phyloP scores from a whole-genome alignment of 495 filamentous ascomycete species.

The Oidiodendron maius region DNA sequence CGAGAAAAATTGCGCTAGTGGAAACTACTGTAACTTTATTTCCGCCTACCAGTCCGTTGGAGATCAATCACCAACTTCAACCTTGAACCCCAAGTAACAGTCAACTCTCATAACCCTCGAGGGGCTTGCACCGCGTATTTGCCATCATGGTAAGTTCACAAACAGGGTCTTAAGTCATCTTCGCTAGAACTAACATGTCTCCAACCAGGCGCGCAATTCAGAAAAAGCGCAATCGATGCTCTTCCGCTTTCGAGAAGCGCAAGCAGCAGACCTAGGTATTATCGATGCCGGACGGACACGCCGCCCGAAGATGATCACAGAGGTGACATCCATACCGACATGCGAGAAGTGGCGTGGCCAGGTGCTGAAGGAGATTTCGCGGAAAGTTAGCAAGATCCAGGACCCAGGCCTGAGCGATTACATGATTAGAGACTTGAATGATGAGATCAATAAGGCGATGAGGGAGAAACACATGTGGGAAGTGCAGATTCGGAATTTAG shows the following conservation, averaged over 20 bases:
- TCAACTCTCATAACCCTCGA: neutral
- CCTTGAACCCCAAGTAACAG: neutral
- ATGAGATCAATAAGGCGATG: conserved; percentile 99
- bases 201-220: conserved; percentile 60
- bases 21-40: neutral
- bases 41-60: neutral
- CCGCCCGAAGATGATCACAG: conserved; percentile 80
- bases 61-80: conserved; percentile 18
- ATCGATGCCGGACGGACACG: conserved; percentile 88
- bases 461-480: conserved; percentile 99
- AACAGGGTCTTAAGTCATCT: neutral
- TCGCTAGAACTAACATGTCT: conserved; percentile 6
- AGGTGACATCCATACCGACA: conserved; percentile 71
- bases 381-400: conserved; percentile 94
- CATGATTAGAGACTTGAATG: conserved; percentile 96
- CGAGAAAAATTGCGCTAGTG: conserved; percentile 10
- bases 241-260: conserved; percentile 97
- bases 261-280: conserved; percentile 93
- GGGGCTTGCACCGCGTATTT: neutral
- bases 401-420: conserved; percentile 83
- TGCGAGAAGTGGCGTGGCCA: conserved; percentile 99
- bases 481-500: conserved; percentile 86
- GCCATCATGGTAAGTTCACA: conserved; percentile 19
- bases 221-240: conserved; percentile 99
- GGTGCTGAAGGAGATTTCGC: conserved; percentile 93